A percentile compares a stretch with the other conserved stretches of the same genome.
Evolutionary conservation across 1,284 basidiomycete genomes (phyloP).

Genomic region (Taiwanofungus camphoratus): DNA sequence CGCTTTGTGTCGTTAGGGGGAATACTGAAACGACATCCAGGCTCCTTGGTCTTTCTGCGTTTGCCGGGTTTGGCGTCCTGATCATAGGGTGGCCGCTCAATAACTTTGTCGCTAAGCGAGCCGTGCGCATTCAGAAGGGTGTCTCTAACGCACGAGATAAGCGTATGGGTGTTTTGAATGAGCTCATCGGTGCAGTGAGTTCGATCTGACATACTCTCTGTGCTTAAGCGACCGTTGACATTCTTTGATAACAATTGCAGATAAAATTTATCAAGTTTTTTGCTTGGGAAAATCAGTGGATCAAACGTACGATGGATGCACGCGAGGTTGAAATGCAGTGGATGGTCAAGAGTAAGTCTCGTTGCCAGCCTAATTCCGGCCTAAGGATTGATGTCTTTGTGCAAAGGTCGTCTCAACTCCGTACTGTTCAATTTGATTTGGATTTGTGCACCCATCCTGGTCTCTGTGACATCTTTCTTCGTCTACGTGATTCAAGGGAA

Average conservation of each 20-base stretch:
- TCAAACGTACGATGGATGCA: constrained; percentile 50
- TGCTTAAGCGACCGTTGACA: not conserved
- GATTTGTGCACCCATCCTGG: constrained; percentile 59
- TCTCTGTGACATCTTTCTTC: constrained; percentile 67
- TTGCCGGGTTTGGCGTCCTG: constrained; percentile 81
- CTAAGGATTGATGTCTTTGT: constrained; percentile 1
- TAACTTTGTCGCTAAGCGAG: constrained; percentile 54
- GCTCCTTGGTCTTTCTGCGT: constrained; percentile 78
- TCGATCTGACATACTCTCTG: not conserved
- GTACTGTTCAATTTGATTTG: constrained; percentile 61
- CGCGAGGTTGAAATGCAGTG: constrained; percentile 60
- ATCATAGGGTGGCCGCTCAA: constrained; percentile 73
- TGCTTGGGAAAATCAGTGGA: constrained; percentile 78
- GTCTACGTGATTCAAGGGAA: constrained; percentile 59
- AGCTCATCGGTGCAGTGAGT: constrained; percentile 70
- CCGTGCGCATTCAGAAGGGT: constrained; percentile 68
- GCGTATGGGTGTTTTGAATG: constrained; percentile 82
- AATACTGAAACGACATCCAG: constrained; percentile 32
- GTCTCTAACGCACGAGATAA: constrained; percentile 73
- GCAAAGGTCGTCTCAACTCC: constrained; percentile 55
- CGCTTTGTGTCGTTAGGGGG: too few relatives aligned
- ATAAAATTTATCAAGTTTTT: constrained; percentile 87
- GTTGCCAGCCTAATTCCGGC: constrained; percentile 4
- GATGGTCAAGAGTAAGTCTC: constrained; percentile 56
- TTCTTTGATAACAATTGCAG: constrained; percentile 22